These are phyloP conservation scores for Monosporascus sp. DNA, from an alignment of 2,329 filamentous ascomycete species.

Conservation along the genomic window DNA sequence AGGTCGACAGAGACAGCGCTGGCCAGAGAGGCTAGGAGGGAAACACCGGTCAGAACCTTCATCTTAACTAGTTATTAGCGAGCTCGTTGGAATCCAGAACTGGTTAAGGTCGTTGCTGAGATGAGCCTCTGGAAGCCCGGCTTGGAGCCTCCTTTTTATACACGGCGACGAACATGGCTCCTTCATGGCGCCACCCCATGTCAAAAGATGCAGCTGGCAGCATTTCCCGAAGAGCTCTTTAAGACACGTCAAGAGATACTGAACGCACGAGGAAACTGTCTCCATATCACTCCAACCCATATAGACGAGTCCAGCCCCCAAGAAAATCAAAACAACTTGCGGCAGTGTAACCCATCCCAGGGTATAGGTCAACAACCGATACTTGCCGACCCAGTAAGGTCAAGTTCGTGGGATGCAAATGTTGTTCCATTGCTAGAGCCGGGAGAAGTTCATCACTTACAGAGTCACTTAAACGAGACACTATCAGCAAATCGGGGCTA, in stretches of 20 bases:
- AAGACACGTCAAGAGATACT: background rate
- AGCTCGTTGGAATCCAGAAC: background rate
- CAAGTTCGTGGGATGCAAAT: no score
- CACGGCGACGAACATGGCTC: background rate
- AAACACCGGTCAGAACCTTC: slow-evolving; percentile 33
- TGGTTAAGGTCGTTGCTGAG: background rate
- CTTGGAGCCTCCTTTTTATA: background rate
- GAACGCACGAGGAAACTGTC: background rate
- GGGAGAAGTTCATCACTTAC: no score
- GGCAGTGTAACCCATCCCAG: no score
- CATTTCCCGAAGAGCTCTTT: background rate
- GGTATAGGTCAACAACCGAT: no score
- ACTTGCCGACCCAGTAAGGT: no score
- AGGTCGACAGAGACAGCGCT: slow-evolving; percentile 29
- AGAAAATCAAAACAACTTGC: background rate
- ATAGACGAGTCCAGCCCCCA: background rate
- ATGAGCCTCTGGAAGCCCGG: background rate
- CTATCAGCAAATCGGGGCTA: background rate
- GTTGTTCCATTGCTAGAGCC: no score
- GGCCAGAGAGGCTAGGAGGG: slow-evolving; percentile 31
- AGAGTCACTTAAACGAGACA: no score
- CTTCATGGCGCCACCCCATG: background rate
- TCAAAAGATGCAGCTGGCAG: background rate
- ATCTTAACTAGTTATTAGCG: slow-evolving; percentile 21
- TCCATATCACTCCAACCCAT: background rate